Evolutionary conservation across 1,284 basidiomycete species (phyloP).

Genomic region (Phaffia rhodozyma): DNA sequence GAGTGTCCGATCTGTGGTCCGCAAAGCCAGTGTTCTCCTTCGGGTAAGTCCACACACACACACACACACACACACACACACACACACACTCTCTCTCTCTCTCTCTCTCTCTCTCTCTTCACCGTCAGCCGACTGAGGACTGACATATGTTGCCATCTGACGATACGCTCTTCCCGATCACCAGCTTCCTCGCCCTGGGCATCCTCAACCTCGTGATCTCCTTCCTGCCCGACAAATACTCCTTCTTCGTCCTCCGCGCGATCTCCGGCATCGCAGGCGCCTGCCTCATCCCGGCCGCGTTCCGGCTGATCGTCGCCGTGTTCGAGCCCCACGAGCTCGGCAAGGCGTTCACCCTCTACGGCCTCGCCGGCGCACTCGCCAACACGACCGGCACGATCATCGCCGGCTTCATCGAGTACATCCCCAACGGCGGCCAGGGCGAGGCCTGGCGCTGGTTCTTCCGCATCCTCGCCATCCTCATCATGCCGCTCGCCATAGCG

Average conservation of each 20-base stretch:
- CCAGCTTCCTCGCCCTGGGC: conserved; percentile 25
- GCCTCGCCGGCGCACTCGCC: conserved; percentile 31
- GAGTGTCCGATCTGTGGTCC: conserved; percentile 28
- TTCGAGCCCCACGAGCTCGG: conserved; percentile 26
- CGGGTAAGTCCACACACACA: conserved; percentile 11
- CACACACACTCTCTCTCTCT: too few relatives aligned
- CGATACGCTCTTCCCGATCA: too few relatives aligned
- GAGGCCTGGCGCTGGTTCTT: too few relatives aligned
- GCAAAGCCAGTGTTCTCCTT: conserved; percentile 26
- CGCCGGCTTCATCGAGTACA: too few relatives aligned
- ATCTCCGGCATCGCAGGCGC: conserved; percentile 27
- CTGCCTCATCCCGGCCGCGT: conserved; percentile 29
- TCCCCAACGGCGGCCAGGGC: too few relatives aligned
- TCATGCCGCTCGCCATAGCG: background rate
- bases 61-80: too few relatives aligned
- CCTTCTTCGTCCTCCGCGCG: conserved; percentile 29
- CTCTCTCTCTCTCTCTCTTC: too few relatives aligned
- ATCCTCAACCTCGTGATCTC: conserved; percentile 27
- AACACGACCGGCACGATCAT: conserved; percentile 27
- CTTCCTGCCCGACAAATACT: conserved; percentile 27
- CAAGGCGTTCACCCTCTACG: conserved; percentile 29
- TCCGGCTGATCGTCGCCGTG: conserved; percentile 30
- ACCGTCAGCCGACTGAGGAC: too few relatives aligned
- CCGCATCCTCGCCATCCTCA: too few relatives aligned
- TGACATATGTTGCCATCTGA: too few relatives aligned